phyloP scores from a whole-genome alignment of 106 monocot species.

The Dioscorea dumetorum region DNA sequence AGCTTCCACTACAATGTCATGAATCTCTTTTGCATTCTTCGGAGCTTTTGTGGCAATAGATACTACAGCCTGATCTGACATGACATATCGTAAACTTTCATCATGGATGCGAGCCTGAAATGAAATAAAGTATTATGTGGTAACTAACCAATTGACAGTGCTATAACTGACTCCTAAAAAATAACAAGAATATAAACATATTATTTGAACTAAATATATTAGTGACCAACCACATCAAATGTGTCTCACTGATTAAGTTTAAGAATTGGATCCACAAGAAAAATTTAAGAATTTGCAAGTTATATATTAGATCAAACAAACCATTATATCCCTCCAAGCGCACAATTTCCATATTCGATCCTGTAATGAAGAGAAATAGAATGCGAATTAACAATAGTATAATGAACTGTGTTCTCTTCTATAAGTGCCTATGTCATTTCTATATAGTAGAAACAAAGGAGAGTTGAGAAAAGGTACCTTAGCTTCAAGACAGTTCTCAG shows the following conservation, averaged over 20 bases:
- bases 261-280: too few species aligned
- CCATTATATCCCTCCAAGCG: constrained; percentile 96
- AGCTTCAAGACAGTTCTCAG: constrained; percentile 25
- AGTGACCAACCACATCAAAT: too few species aligned
- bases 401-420: too few species aligned
- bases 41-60: constrained; percentile 51
- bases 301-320: constrained; percentile 33
- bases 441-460: too few species aligned
- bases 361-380: constrained; percentile 31
- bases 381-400: neutral
- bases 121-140: constrained; percentile 3
- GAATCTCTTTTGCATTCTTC: constrained; percentile 35
- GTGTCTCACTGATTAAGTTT: too few species aligned
- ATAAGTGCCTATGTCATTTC: too few species aligned
- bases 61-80: constrained; percentile 80
- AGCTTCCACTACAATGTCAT: constrained; percentile 39
- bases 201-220: too few species aligned
- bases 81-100: constrained; percentile 78
- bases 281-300: neutral
- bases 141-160: neutral
- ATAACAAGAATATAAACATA: too few species aligned
- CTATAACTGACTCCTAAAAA: too few species aligned
- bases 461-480: constrained; percentile 26
- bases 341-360: constrained; percentile 77
- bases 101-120: constrained; percentile 91